These are phyloP conservation scores for Tephrocybe sp. DNA, from an alignment of 768 basidiomycete species.

Conservation along the genomic window DNA sequence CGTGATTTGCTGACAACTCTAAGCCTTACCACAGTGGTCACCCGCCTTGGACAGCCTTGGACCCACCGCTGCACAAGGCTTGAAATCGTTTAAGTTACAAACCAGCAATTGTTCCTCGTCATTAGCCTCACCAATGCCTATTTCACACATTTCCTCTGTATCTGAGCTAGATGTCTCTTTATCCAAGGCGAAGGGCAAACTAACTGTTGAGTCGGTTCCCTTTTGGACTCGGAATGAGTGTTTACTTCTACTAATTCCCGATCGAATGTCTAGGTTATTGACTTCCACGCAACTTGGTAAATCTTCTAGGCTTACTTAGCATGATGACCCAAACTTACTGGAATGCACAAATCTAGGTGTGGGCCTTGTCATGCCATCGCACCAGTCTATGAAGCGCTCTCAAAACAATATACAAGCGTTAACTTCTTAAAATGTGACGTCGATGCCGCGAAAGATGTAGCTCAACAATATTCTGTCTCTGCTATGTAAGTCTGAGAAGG, in stretches of 20 bases:
- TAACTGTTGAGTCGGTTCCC: slow-evolving; percentile 48
- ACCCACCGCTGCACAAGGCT: no score
- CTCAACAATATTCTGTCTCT: slow-evolving; percentile 55
- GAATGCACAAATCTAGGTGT: slow-evolving; percentile 54
- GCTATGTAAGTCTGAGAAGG: slow-evolving; percentile 58
- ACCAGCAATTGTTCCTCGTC: no score
- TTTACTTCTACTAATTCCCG: neutral
- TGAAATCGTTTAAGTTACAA: no score
- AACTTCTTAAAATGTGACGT: slow-evolving; percentile 87
- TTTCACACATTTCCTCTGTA: slow-evolving; percentile 61
- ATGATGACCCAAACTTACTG: neutral
- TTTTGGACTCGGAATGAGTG: no score
- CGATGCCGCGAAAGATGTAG: slow-evolving; percentile 68
- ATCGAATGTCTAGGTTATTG: slow-evolving; percentile 57
- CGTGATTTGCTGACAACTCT: slow-evolving; percentile 36
- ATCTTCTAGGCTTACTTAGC: slow-evolving; percentile 8
- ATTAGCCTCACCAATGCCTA: slow-evolving; percentile 40
- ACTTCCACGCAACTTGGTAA: slow-evolving; percentile 85
- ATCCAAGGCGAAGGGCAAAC: slow-evolving; percentile 55
- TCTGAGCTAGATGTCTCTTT: slow-evolving; percentile 61
- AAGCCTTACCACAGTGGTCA: no score
- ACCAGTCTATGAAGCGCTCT: slow-evolving; percentile 66
- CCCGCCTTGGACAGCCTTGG: no score
- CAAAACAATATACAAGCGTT: slow-evolving; percentile 64
- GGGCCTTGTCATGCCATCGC: slow-evolving; percentile 84